Base-by-base conservation (phyloP, 208 protist species). In the Phytomonas francai region DNA sequence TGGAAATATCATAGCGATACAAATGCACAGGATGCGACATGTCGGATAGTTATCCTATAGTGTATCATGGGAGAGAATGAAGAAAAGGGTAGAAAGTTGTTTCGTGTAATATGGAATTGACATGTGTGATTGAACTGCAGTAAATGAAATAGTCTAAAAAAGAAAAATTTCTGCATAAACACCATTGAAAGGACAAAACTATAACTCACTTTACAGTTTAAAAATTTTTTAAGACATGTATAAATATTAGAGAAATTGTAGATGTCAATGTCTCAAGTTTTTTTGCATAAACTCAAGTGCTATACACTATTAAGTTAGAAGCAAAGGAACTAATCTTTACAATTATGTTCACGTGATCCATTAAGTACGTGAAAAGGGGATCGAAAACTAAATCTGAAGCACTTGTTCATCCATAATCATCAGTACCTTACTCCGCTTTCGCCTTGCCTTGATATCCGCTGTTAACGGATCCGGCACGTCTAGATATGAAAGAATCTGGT, bases 1-100 rank as follows among this genome's bases (percentile, higher is more conserved):
- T 73, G 2, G 80, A 92, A n/a, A 98, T 59, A 73, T 98, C 97
- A 74, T 98, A 98, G 45, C 97, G 85, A 74, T 97, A 91, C 29
- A 98, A 63, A 27, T 81, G 68, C 12, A 98, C 96, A 16, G 74
- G 63, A 9, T 70, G 59, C 11, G 30, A 33, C 36, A 34, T 66
- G 57, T 31, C 56, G 5, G 3, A 39, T 39, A 39, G 34, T 39
- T 39, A 39, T 39, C 34, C 34, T 9, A 9, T 39, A 39, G 6
- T 9, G 34, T 39, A 39, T 39, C 9, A 9, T 39, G 34, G 34
- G 9, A 39, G 34, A 39, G 6, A 39, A 39, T 39, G 34, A 39
- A 39, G 3, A 65, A 59, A 12, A 67, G 49, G 5, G 68, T 62
- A 29, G 67, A 73, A 12, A 74, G 30, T 34, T 65, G 69, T 27